Percentiles rank a stretch among this genome's conserved stretches.
phyloP scores from a whole-genome alignment of 441 rosid species.

The Omphalea diandra region DNA sequence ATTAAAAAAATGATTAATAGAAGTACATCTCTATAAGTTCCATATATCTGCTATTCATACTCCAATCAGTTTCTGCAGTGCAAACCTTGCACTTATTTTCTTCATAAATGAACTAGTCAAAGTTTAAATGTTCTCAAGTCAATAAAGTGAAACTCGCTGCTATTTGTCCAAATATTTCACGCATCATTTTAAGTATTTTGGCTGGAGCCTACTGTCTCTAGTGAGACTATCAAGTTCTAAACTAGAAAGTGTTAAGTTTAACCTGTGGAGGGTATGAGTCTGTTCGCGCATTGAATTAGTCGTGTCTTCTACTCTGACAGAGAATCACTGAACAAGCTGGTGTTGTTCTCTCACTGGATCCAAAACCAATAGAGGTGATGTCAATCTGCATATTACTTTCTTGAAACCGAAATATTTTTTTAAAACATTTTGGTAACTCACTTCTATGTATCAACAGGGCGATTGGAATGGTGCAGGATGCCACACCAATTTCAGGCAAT shows the following conservation, averaged over 20 bases:
- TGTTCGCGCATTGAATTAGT: no score
- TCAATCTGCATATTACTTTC: not conserved
- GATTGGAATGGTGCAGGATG: slow-evolving; percentile 99
- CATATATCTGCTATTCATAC: not conserved
- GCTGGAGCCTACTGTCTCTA: no score
- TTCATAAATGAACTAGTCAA: not conserved
- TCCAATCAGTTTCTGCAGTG: not conserved
- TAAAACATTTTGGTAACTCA: not conserved
- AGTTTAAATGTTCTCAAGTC: not conserved
- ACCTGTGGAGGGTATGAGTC: no score
- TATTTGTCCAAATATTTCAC: no score
- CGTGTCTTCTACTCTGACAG: slow-evolving; percentile 46
- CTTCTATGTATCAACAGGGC: slow-evolving; percentile 48
- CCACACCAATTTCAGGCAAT: slow-evolving; percentile 88
- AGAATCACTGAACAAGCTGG: slow-evolving; percentile 98
- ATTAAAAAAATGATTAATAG: not conserved
- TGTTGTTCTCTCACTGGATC: slow-evolving; percentile 87
- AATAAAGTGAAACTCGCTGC: not conserved
- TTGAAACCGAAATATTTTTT: not conserved
- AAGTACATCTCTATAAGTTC: not conserved
- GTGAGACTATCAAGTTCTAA: no score
- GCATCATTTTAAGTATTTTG: no score
- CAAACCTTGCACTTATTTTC: not conserved
- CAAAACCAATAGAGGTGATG: slow-evolving; percentile 83
- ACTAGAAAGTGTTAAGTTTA: no score